Percentiles rank a stretch among this genome's conserved stretches.
Conservation (phyloP, 352 stramenopile genomes). For the Blastocystis hominis region DNA sequence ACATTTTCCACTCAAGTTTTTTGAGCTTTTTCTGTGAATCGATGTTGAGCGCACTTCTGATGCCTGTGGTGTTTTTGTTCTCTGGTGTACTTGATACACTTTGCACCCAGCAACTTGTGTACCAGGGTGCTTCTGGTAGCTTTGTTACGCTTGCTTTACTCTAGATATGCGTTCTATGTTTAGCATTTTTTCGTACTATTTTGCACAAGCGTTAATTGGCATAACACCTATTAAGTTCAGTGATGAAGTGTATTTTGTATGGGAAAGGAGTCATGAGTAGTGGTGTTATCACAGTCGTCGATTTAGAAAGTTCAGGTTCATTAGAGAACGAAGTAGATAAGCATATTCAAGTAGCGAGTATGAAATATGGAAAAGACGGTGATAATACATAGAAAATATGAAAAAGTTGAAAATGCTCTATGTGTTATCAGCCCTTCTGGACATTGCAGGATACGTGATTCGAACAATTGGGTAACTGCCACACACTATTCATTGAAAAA, state of each 20-base stretch:
- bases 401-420: neutral
- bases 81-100: slow-evolving; percentile 29
- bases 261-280: neutral
- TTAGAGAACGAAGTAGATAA: no score
- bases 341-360: neutral
- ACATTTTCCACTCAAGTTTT: neutral
- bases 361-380: neutral
- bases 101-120: slow-evolving; percentile 1
- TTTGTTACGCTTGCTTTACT: neutral
- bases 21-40: neutral
- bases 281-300: neutral
- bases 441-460: slow-evolving; percentile 17
- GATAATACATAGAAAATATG: neutral
- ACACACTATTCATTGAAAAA: neutral
- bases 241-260: neutral
- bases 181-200: slow-evolving; percentile 26
- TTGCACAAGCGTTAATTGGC: neutral
- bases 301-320: no score
- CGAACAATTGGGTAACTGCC: neutral
- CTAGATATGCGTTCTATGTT: slow-evolving; percentile 46
- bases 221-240: neutral
- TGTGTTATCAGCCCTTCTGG: neutral
- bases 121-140: neutral
- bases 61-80: neutral
- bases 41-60: neutral